Conservation (phyloP, 305 asterid genomes). For the Fraxinus platypoda region DNA sequence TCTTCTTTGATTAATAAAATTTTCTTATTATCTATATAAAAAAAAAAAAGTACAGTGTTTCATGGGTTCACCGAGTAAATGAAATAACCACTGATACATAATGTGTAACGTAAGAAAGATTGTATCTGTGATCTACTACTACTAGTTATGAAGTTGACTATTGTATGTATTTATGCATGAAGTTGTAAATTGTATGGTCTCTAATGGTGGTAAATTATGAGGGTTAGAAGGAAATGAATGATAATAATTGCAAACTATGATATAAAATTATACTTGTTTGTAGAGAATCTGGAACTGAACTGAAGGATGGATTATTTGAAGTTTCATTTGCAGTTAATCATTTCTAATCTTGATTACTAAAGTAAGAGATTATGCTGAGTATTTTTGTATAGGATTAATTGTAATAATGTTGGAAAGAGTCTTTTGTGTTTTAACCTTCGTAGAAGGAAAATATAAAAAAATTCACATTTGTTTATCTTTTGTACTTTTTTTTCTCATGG, state of each 20-base stretch:
- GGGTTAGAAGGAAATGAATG: not conserved
- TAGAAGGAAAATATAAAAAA: not conserved
- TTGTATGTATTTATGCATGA: not conserved
- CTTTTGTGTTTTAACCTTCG: not conserved
- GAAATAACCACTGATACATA: not conserved
- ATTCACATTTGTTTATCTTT: not conserved
- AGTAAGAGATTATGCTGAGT: not conserved
- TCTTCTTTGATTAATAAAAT: too few relatives aligned
- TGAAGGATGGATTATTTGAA: not conserved
- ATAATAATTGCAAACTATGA: not conserved
- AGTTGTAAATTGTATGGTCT: conserved; percentile 4
- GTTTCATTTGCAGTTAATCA: not conserved
- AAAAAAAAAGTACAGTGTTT: not conserved
- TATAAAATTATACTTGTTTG: not conserved
- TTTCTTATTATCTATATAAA: too few relatives aligned
- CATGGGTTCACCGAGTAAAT: not conserved
- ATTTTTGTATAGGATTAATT: not conserved
- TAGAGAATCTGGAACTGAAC: not conserved
- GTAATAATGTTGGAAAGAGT: not conserved
- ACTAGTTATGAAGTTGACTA: not conserved
- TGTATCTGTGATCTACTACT: not conserved
- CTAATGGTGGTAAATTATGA: not conserved
- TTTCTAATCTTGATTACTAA: not conserved
- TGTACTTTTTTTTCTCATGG: not conserved
- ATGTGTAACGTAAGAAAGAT: not conserved